A percentile compares a stretch with the other conserved stretches of the same genome.
phyloP scores from a whole-genome alignment of 1,284 basidiomycete species.

The Boletellus dicymbophilus region DNA sequence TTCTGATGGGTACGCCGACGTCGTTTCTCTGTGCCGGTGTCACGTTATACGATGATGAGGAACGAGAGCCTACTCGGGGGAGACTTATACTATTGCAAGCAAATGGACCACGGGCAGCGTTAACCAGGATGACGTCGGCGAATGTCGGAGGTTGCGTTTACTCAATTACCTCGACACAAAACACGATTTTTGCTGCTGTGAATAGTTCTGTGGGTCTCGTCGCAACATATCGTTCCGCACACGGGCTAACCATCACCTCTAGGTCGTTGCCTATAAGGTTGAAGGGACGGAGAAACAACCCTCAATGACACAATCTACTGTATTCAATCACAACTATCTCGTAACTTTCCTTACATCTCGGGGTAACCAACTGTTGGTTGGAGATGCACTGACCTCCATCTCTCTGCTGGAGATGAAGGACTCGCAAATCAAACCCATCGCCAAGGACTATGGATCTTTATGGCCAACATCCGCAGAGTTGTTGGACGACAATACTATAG shows the following conservation, averaged over 20 bases:
- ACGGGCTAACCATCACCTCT: constrained; percentile 1
- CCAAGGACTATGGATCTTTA: constrained; percentile 78
- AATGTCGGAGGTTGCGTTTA: constrained; percentile 64
- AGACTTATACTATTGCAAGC: constrained; percentile 45
- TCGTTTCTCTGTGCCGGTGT: constrained; percentile 65
- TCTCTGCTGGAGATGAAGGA: constrained; percentile 62
- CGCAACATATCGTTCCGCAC: not conserved
- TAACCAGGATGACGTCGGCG: constrained; percentile 31
- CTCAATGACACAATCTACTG: constrained; percentile 46
- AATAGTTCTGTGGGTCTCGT: constrained; percentile 66
- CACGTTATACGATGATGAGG: constrained; percentile 47
- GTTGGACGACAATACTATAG: constrained; percentile 55
- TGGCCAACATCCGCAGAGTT: constrained; percentile 67
- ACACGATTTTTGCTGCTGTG: constrained; percentile 65
- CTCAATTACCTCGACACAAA: constrained; percentile 48
- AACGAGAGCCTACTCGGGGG: constrained; percentile 61
- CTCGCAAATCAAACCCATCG: constrained; percentile 56
- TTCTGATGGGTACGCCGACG: constrained; percentile 31
- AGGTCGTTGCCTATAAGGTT: constrained; percentile 52
- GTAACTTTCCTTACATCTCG: constrained; percentile 62
- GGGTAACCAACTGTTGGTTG: constrained; percentile 58
- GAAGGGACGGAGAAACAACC: constrained; percentile 33
- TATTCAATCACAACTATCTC: constrained; percentile 83
- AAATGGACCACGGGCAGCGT: constrained; percentile 33
- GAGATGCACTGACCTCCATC: constrained; percentile 85